Evolutionary conservation across 164 flowering plant genomes (phyloP).

Genomic region (Cinnamomum chago): DNA sequence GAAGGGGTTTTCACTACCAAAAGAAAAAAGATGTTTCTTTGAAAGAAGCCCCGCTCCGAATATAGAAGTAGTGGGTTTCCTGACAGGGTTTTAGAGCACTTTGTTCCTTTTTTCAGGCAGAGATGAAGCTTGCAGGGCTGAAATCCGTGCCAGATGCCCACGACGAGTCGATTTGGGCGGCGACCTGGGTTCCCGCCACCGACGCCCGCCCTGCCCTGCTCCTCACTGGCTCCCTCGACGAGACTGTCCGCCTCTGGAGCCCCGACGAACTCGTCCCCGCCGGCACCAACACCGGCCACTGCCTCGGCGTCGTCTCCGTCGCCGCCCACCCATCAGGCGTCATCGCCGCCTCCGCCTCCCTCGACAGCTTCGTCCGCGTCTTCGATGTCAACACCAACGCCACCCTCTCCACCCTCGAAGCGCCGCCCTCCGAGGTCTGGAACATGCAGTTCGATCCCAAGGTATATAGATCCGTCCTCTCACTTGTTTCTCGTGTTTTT

Average conservation of each 20-base stretch:
- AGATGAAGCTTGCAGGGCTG: conserved; percentile 81
- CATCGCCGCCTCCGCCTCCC: conserved; percentile 90
- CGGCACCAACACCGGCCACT: conserved; percentile 88
- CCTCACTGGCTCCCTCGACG: conserved; percentile 88
- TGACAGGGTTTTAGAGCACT: background rate
- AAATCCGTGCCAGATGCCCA: conserved; percentile 75
- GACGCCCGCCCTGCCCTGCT: conserved; percentile 58
- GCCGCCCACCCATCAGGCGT: conserved; percentile 92
- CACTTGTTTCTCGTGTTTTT: background rate
- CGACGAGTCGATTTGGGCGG: conserved; percentile 93
- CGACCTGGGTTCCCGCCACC: conserved; percentile 82
- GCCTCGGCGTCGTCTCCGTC: conserved; percentile 88
- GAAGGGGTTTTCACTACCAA: too few species aligned
- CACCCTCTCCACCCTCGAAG: conserved; percentile 88
- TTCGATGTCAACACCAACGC: conserved; percentile 86
- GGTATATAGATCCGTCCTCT: conserved; percentile 29
- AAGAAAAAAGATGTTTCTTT: too few species aligned
- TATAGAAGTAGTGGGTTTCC: too few species aligned
- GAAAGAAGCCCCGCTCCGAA: too few species aligned
- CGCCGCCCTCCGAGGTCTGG: conserved; percentile 97
- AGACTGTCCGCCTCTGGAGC: conserved; percentile 82
- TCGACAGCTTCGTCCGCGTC: conserved; percentile 88
- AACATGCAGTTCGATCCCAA: conserved; percentile 88
- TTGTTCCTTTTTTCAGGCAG: background rate
- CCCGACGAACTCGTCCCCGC: conserved; percentile 54